These are phyloP conservation scores for Colletotrichum sp. DNA, from an alignment of 2,329 filamentous ascomycete genomes.

Conservation along the genomic window DNA sequence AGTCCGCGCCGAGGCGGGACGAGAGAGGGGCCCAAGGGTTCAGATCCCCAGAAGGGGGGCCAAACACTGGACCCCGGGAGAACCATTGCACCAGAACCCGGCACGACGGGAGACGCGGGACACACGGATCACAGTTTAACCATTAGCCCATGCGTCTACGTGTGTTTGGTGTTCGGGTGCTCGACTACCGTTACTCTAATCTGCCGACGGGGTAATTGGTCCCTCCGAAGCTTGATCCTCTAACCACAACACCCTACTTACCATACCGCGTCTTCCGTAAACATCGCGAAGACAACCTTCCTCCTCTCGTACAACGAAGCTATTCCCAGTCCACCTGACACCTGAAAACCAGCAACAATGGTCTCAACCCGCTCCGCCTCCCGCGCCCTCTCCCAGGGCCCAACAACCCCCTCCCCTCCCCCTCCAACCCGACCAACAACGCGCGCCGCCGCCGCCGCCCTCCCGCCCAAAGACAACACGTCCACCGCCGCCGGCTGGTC, in stretches of 20 bases:
- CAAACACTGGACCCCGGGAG: not conserved
- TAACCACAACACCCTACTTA: not conserved
- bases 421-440: not conserved
- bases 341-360: conserved; percentile 28
- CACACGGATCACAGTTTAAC: not conserved
- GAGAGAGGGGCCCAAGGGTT: not conserved
- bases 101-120: not conserved
- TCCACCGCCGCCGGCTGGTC: conserved; percentile 17
- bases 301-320: not conserved
- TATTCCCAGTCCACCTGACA: not conserved
- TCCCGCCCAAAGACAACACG: not conserved
- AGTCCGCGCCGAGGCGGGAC: not conserved
- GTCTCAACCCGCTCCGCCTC: conserved; percentile 42
- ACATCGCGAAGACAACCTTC: not conserved
- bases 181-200: not conserved
- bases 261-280: not conserved
- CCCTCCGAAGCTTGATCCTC: not conserved
- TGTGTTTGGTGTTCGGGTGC: not conserved
- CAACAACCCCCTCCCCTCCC: conserved; percentile 24
- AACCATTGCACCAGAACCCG: not conserved
- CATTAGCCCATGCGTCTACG: not conserved
- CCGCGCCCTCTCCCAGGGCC: conserved; percentile 29
- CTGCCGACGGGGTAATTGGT: not conserved
- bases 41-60: not conserved
- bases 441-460: conserved; percentile 4